Percentiles rank a stretch among this genome's conserved stretches.
Evolutionary conservation across 192 early-diverging fungal genomes (phyloP).

Genomic region (Pilobolus umbonatus): DNA sequence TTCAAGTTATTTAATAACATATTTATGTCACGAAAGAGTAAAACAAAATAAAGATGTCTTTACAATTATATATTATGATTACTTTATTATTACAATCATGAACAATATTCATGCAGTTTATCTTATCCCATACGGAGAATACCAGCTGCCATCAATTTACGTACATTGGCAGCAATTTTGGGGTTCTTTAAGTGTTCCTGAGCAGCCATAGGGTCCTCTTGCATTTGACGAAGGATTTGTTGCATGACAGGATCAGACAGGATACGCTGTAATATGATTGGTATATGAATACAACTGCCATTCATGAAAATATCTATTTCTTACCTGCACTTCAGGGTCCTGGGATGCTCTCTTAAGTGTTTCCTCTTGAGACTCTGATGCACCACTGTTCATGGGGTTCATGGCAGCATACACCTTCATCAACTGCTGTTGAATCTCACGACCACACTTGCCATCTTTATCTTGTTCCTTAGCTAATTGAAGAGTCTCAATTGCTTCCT

Average conservation of each 20-base stretch:
- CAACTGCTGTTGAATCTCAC: conserved; percentile 80
- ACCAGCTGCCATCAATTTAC: conserved; percentile 88
- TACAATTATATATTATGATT: too few species aligned
- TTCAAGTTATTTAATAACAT: too few species aligned
- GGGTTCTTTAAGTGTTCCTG: conserved; percentile 98
- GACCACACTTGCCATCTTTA: conserved; percentile 75
- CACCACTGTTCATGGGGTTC: conserved; percentile 47
- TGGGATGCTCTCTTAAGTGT: conserved; percentile 77
- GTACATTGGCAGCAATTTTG: conserved; percentile 86
- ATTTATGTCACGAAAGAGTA: too few species aligned
- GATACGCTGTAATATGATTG: conserved; percentile 58
- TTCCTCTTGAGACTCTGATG: conserved; percentile 69
- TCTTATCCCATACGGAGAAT: conserved; percentile 67
- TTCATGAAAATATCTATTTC: background rate
- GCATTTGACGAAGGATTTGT: conserved; percentile 95
- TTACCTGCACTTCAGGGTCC: conserved; percentile 81
- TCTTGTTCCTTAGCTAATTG: conserved; percentile 75
- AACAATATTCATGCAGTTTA: too few species aligned
- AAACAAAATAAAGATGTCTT: too few species aligned
- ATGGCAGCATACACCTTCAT: conserved; percentile 79
- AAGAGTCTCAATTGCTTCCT: conserved; percentile 77
- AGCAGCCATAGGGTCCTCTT: conserved; percentile 87
- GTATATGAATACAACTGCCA: background rate
- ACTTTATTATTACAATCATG: too few species aligned
- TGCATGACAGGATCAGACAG: conserved; percentile 95